Base-by-base conservation (phyloP, 306 rosid species). In the Gynostemma pentaphyllum region DNA sequence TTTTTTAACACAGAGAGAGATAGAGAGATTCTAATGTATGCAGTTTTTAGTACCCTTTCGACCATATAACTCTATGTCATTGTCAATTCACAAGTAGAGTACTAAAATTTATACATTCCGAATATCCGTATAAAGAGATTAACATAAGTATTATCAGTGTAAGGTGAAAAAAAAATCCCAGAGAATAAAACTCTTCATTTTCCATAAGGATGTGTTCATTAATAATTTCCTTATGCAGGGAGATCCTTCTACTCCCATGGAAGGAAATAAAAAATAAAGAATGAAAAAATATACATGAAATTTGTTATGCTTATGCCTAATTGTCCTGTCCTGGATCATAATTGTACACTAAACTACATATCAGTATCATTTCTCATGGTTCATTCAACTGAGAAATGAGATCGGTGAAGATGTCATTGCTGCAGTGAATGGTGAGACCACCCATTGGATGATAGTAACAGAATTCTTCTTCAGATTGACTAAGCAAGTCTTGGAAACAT, bases 381-480 rank as follows among this genome's bases (percentile, higher is more conserved):
- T 64, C 42, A 29, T 45, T 64, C 14, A 64, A n/a, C 12, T 45
- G 68, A 28, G 68, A 28, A 21, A 64, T 64, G 26, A 64, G 27
- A 45, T 64, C 44, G 12, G n/a, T 63, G 42, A 63, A 63, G 36
- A 41, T 42, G 9, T 63, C 42, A 5, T 63, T 40, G 42, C 18
- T 56, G 62, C 74, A 72, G 9, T 75, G 78, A 51, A 81, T 72
- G 8, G 81, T 70, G 39, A 78, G 72, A 26, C 73, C 71, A 21
- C 74, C 81, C 57, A 70, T 72, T 2, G 75, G 77, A 68, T 78
- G 79, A 40, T 51, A 19, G 36, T 45, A 74, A 27, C 75, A 78
- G n/a, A 80, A 76, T 62, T 80, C 81, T 49, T 80, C 79, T 50
- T 70, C 73, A 44, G 59, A 64, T 24, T 59, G 74, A 32, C 72